These are phyloP conservation scores for Flaveria bidentis DNA, from an alignment of 129 eudicot genomes.

Conservation along the genomic window DNA sequence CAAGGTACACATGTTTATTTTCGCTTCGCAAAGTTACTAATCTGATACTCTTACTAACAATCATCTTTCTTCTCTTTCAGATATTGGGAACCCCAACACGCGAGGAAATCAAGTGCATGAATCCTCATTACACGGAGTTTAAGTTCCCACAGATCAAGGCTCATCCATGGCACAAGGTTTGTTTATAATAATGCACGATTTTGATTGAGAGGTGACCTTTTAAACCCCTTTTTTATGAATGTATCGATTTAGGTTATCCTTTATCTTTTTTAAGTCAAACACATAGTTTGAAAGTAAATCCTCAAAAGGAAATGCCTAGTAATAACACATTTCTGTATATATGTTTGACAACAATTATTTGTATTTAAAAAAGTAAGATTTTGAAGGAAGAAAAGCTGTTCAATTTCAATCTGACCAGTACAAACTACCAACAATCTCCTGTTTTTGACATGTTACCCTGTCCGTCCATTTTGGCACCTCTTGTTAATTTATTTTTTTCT, in stretches of 20 bases:
- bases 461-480: background rate
- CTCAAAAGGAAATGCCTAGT: background rate
- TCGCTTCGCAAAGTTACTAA: background rate
- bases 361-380: background rate
- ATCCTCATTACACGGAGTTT: conserved; percentile 88
- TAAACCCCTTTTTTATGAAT: background rate
- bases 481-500: background rate
- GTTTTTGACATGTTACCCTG: background rate
- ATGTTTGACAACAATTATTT: background rate
- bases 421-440: no score
- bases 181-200: background rate
- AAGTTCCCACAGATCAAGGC: conserved; percentile 99
- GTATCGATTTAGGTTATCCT: background rate
- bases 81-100: conserved; percentile 95
- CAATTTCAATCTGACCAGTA: no score
- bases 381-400: background rate
- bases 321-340: background rate
- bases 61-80: conserved; percentile 29
- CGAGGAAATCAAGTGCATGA: conserved; percentile 98
- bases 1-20: conserved; percentile 45
- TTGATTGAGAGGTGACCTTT: background rate
- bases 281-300: background rate
- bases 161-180: conserved; percentile 99
- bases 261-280: background rate
- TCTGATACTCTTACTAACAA: background rate